Evolutionary conservation across 495 filamentous ascomycete species (phyloP), one percentile per base, ranked within the genome.

Genomic region (Hyaloscypha finlandica): DNA sequence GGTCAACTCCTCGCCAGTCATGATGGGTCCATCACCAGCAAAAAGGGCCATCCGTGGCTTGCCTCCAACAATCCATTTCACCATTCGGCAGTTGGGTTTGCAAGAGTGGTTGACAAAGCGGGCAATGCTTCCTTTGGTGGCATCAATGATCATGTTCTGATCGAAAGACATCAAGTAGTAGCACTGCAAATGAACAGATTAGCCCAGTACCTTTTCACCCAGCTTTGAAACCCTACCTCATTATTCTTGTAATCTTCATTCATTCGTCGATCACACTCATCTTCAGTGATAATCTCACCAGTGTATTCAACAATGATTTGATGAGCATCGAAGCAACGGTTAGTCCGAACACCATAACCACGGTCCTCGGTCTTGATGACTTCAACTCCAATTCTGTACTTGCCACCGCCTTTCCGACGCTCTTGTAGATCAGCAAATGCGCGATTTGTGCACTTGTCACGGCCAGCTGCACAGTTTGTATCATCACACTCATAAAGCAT

Each of bases 261-360:
- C 94, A 98, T 97, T 45, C 95, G 88, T 61, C 89, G 86, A 71
- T 99, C 93, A 73, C 93, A 95, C 76, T 98, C 96, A 42, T 89
- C 88, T 70, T 94, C 91, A 0, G 93, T 96, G 73, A 99, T 94
- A 64, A 99, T 97, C 78, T 99, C 95, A 45, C 95, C 95, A 8
- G 92, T 92, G 74, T 99, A 99, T 74, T 99, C 95, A 77, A 97
- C 92, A 72, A 99, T 97, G 75, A 99, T 96, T 80, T 98, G 93
- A 72, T 93, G 88, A 0, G 94, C 85, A 48, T 90, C 85, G 72
- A 97, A 99, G 63, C 86, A 89, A 51, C 95, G 89, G 75, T 94
- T 96, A 70, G 89, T 90, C 61, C 95, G 89, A 25, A 99, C 90
- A 53, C 95, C 95, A 76, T 92, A 96, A 32, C 95, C 95, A 59